Evolutionary conservation across 2,329 filamentous ascomycete genomes (phyloP).

Genomic region (Colletotrichum nymphaeae): DNA sequence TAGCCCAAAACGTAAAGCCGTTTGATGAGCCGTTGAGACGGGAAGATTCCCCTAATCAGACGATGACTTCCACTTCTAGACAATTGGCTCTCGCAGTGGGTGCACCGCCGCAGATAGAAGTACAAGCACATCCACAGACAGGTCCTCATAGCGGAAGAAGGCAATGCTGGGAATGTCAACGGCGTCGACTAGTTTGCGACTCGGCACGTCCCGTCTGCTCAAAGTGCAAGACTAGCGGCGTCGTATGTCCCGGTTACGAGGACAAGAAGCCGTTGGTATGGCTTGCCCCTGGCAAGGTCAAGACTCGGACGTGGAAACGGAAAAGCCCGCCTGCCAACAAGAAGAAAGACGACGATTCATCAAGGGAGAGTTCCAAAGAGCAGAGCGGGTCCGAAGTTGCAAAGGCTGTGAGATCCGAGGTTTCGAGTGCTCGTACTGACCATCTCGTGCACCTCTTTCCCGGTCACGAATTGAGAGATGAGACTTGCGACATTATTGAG

Average conservation of each 20-base stretch:
- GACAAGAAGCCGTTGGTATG: conserved; percentile 50
- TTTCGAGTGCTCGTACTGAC: background rate
- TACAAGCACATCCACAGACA: background rate
- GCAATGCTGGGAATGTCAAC: conserved; percentile 56
- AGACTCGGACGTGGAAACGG: conserved; percentile 37
- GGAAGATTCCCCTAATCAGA: background rate
- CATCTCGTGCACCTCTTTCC: conserved; percentile 6
- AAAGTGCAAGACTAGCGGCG: conserved; percentile 46
- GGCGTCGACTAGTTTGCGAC: conserved; percentile 52
- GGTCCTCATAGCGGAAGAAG: background rate
- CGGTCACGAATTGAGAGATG: conserved; percentile 2
- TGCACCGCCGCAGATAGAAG: background rate
- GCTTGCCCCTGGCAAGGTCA: conserved; percentile 41
- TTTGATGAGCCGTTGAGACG: background rate
- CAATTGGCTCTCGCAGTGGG: background rate
- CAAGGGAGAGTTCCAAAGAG: background rate
- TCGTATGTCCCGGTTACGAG: conserved; percentile 53
- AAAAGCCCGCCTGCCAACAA: conserved; percentile 10
- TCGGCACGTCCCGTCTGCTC: conserved; percentile 49
- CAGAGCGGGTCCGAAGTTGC: background rate
- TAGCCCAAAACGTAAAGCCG: conserved; percentile 13
- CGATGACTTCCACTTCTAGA: background rate
- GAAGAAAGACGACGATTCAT: background rate
- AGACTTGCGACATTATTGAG: conserved; percentile 27
- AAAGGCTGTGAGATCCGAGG: background rate